These are phyloP conservation scores for Globisporangium alternatum DNA, from an alignment of 352 stramenopile species.

Conservation along the genomic window DNA sequence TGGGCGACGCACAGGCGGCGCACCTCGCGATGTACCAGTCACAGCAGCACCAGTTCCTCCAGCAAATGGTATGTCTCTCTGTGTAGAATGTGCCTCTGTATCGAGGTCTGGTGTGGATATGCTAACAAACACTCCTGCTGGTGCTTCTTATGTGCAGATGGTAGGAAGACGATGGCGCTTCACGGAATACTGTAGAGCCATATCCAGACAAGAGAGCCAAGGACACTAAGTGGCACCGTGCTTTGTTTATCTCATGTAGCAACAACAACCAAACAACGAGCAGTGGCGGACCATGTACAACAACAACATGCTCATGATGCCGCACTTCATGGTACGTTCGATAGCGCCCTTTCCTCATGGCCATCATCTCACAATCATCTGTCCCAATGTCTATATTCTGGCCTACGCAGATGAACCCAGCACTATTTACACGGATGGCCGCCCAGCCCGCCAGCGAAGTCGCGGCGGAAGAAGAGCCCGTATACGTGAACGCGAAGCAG, in stretches of 20 bases:
- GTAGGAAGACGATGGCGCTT: background rate
- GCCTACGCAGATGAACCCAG: background rate
- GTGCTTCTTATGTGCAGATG: slow-evolving; percentile 5
- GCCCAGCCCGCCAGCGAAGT: background rate
- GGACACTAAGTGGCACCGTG: background rate
- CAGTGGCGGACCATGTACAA: slow-evolving; percentile 51
- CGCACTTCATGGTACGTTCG: slow-evolving; percentile 45
- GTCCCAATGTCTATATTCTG: background rate
- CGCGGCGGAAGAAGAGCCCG: slow-evolving; percentile 67
- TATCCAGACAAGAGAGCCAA: background rate
- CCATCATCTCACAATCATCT: background rate
- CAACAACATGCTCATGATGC: slow-evolving; percentile 60
- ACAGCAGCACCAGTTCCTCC: slow-evolving; percentile 75
- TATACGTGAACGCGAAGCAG: slow-evolving; percentile 91
- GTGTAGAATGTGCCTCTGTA: background rate
- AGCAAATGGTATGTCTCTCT: slow-evolving; percentile 56
- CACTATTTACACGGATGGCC: slow-evolving; percentile 1
- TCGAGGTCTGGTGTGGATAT: background rate
- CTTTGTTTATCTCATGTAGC: slow-evolving; percentile 9
- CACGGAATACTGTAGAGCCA: background rate
- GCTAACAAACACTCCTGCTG: background rate
- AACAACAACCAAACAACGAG: slow-evolving; percentile 58
- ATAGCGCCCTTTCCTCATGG: background rate
- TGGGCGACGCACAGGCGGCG: slow-evolving; percentile 29
- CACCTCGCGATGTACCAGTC: slow-evolving; percentile 75